Evolutionary conservation across 768 basidiomycete genomes (phyloP), one percentile per base, ranked within the genome.

Genomic region (Cystofilobasidium capitatum): DNA sequence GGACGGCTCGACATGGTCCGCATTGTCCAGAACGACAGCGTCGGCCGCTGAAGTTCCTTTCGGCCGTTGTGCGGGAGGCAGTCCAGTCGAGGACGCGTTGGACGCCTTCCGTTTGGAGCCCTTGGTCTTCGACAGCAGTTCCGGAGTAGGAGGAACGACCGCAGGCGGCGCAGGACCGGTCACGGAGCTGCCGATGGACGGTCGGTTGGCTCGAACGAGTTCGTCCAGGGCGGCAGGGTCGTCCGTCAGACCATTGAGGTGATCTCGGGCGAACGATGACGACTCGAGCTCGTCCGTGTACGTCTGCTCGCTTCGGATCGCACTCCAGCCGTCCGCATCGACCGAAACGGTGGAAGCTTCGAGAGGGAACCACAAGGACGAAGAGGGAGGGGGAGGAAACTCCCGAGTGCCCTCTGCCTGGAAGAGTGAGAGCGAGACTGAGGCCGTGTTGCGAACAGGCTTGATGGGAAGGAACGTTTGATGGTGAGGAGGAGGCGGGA

Each of bases 251-350:
- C 51, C 16, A 40, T 44, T 49, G 20, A 40, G 42, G n/a, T 45
- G 44, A 24, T 69, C 63, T 17, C 57, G 57, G 7, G 44, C 57
- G n/a, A 69, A 69, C 31, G 63, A 42, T 4, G 37, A 37, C 20
- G 55, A 55, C 26, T 69, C 68, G 29, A 64, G 63, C 14, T 60
- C 68, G 39, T 69, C 68, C 20, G 63, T 45, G 51, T 64, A 69
- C 31, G 45, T 37, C 22, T 42, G 33, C 39, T 69, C 68, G 44
- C 57, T 59, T 45, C 42, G 42, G 40, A 64, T 39, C 22, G 24
- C 35, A 24, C 26, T 45, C 62, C 61, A 69, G 14, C 49, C 57
- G 26, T 44, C 42, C 16, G 35, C 40, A 24, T n/a, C 22, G 20
- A 44, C 51, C 35, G 1, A 35, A 16, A 29, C 36, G 20, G 33